Conservation (phyloP, 1,284 basidiomycete genomes). For the Rhodotorula sp. region DNA sequence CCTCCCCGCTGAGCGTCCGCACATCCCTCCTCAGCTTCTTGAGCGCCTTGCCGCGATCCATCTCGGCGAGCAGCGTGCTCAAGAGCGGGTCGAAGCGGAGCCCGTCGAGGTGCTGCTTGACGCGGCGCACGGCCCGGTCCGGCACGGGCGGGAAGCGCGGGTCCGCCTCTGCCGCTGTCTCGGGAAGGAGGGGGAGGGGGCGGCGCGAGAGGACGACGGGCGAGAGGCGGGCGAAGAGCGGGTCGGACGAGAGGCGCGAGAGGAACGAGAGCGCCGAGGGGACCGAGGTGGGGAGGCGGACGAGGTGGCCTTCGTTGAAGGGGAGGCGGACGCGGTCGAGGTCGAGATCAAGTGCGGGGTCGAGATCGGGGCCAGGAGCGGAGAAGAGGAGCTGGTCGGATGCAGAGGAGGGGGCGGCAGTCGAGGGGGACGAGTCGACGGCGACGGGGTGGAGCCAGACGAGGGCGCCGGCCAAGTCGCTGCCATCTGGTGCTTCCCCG, state of each 20-base stretch:
- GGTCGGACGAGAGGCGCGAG: conserved; percentile 20
- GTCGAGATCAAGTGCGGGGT: background rate
- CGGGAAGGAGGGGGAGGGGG: background rate
- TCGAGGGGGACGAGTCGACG: background rate
- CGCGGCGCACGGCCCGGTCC: conserved; percentile 9
- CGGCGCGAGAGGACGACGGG: conserved; percentile 5
- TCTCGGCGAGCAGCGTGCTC: conserved; percentile 8
- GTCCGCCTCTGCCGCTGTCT: background rate
- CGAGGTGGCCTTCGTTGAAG: conserved; percentile 12
- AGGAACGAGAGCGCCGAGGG: conserved; percentile 7
- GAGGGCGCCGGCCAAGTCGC: background rate
- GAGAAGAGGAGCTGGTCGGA: background rate
- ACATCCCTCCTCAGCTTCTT: conserved; percentile 36
- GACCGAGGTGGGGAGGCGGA: background rate
- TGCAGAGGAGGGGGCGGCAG: too few relatives aligned
- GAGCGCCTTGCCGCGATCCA: conserved; percentile 8
- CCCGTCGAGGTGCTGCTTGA: conserved; percentile 14
- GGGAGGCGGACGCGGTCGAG: background rate
- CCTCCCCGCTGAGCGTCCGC: conserved; percentile 28
- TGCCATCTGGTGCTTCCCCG: too few relatives aligned
- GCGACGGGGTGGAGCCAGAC: conserved; percentile 15
- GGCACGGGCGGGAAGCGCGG: conserved; percentile 16
- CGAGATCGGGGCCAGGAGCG: background rate
- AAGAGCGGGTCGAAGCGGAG: conserved; percentile 30
- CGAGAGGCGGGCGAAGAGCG: conserved; percentile 1